phyloP scores from a whole-genome alignment of 2,329 filamentous ascomycete genomes.

The Epichloe hybrida region DNA sequence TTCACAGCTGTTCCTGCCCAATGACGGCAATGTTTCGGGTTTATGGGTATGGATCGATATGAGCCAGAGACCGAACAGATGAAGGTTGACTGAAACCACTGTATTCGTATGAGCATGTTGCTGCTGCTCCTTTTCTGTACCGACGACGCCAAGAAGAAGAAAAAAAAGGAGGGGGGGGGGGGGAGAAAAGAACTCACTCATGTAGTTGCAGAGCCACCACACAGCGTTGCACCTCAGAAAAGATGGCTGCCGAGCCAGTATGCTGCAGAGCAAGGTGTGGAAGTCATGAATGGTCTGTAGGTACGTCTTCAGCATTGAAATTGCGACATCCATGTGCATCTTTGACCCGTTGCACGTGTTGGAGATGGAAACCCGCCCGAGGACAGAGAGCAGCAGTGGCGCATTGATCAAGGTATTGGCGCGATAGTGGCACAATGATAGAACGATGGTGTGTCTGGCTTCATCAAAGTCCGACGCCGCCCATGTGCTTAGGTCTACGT shows the following conservation, averaged over 20 bases:
- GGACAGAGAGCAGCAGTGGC: conserved; percentile 8
- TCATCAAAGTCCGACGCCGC: conserved; percentile 1
- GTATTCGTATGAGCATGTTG: not conserved
- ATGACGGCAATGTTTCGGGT: conserved; percentile 1
- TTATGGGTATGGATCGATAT: conserved; percentile 5
- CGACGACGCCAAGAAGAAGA: not conserved
- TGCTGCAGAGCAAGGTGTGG: conserved; percentile 8
- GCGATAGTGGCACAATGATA: conserved; percentile 6
- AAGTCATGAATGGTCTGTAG: conserved; percentile 10
- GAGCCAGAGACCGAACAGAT: conserved; percentile 17
- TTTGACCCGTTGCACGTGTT: conserved; percentile 1
- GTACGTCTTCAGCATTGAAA: conserved; percentile 12
- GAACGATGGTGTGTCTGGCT: conserved; percentile 6
- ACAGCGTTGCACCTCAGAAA: conserved; percentile 15
- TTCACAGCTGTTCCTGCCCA: conserved; percentile 6
- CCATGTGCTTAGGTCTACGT: conserved; percentile 4
- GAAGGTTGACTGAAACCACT: conserved; percentile 17
- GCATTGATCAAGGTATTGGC: conserved; percentile 4
- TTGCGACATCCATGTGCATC: conserved; percentile 8
- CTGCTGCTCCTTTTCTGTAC: too few relatives aligned
- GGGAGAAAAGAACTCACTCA: conserved; percentile 9
- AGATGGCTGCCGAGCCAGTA: conserved; percentile 8
- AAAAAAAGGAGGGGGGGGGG: too few relatives aligned
- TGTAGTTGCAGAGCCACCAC: conserved; percentile 21
- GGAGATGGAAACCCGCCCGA: conserved; percentile 8